Evolutionary conservation across 1,284 basidiomycete genomes (phyloP), one percentile per base, ranked within the genome.

Genomic region (Taiwanofungus camphoratus): DNA sequence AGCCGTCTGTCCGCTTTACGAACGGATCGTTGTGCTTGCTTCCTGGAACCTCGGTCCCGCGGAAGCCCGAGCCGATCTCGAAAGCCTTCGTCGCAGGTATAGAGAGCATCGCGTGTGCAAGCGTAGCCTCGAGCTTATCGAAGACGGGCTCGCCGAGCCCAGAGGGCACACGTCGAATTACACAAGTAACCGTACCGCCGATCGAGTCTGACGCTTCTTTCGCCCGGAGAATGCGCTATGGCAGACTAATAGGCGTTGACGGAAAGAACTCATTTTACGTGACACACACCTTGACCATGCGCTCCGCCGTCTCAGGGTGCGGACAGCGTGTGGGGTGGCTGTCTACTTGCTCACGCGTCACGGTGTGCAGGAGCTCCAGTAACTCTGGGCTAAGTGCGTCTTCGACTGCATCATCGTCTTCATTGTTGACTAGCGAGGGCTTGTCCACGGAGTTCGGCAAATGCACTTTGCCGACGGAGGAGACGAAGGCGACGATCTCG

Each of bases 61-160:
- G 76, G 79, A 99, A 97, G 23, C 96, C 96, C 20, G 92, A 95
- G 37, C 96, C 96, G 54, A 99, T 86, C 69, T 99, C 96, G 64
- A 99, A 99, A 3, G 82, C 93, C 64, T 99, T 99, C 45, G 96
- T 99, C 5, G 96, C 95, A 24, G 96, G 96, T 59, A 99, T 98
- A 48, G 90, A 94, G 45, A 99, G 79, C 94, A 99, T 99, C 13
- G 96, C 96, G 63, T 99, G 96, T 3, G 81, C 96, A 46, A 99
- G 82, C 55, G 84, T 82, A 24, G 96, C 96, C 66, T 98, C 96
- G 61, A 99, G 85, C 71, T 99, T 99, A 77, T 99, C 94, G 64
- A 99, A 99, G 45, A 92, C 89, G 35, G 96, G 96, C 66, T 99
- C 96, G 44, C 96, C 96, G 27, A 99, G 79, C 2, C 96, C 96